These are phyloP conservation scores for Lactarius deliciosus DNA, from an alignment of 768 basidiomycete genomes.

Conservation along the genomic window DNA sequence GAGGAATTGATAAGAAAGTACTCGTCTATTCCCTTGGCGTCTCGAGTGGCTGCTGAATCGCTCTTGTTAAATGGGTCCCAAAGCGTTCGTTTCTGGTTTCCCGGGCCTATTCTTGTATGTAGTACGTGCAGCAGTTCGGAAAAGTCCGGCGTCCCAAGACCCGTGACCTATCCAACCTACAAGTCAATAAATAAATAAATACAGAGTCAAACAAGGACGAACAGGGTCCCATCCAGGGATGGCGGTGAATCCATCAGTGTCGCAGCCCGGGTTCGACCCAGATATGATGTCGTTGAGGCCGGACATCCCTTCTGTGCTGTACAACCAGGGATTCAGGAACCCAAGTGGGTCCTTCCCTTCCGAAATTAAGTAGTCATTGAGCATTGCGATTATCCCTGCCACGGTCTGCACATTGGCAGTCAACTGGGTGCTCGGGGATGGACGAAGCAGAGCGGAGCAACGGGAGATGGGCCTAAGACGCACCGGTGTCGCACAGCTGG, in stretches of 20 bases:
- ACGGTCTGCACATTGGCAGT: background rate
- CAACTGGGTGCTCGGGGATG: no score
- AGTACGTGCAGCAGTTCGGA: no score
- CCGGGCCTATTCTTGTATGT: no score
- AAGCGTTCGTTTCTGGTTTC: no score
- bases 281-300: background rate
- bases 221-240: background rate
- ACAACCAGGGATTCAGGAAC: background rate
- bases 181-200: no score
- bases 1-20: no score
- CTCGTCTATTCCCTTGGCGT: no score
- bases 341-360: background rate
- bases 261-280: background rate
- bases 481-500: background rate
- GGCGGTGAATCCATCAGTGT: background rate
- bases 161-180: no score
- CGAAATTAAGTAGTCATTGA: background rate
- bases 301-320: background rate
- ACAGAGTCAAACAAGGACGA: background rate
- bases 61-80: no score
- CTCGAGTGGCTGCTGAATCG: no score
- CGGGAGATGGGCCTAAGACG: background rate
- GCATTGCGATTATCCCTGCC: background rate
- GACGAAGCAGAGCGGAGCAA: background rate
- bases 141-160: no score